phyloP scores from a whole-genome alignment of 345 rosid species.

The Iberis pinnata region DNA sequence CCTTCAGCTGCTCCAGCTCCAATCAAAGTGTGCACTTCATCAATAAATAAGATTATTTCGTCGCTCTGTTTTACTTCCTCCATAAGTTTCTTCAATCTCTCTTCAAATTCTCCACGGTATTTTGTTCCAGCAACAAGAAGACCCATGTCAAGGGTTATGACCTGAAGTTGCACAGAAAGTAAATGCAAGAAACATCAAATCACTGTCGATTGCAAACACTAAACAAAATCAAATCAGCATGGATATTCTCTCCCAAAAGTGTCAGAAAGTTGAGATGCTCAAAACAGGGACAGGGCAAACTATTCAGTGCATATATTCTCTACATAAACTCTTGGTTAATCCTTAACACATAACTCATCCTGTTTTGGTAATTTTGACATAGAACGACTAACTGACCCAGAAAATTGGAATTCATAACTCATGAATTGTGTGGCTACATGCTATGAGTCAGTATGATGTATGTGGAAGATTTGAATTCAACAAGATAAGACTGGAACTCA shows the following conservation, averaged over 20 bases:
- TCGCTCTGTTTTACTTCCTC: constrained; percentile 98
- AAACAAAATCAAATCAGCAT: not conserved
- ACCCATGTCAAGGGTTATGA: constrained; percentile 97
- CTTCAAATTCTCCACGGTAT: constrained; percentile 98
- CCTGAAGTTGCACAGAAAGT: constrained; percentile 38
- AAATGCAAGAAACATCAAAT: constrained; percentile 10
- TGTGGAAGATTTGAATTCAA: not conserved
- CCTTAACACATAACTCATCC: not conserved
- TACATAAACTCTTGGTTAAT: no score
- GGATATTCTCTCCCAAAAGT: no score
- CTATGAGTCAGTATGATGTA: not conserved
- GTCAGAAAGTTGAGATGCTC: no score
- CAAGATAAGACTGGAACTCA: constrained; percentile 3
- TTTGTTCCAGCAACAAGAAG: constrained; percentile 99
- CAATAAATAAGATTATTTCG: constrained; percentile 91
- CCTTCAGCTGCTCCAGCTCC: constrained; percentile 99
- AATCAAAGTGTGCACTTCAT: constrained; percentile 95
- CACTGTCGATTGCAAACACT: not conserved
- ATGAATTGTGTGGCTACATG: constrained; percentile 7
- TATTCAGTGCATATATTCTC: no score
- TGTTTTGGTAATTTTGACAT: not conserved
- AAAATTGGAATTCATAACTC: not conserved
- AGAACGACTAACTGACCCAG: constrained; percentile 3
- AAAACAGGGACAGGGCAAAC: no score
- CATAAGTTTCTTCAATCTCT: constrained; percentile 94